A percentile compares a stretch with the other conserved stretches of the same genome.
Evolutionary conservation across 139 green algal species (phyloP).

Genomic region (Chlorella ohadii): DNA sequence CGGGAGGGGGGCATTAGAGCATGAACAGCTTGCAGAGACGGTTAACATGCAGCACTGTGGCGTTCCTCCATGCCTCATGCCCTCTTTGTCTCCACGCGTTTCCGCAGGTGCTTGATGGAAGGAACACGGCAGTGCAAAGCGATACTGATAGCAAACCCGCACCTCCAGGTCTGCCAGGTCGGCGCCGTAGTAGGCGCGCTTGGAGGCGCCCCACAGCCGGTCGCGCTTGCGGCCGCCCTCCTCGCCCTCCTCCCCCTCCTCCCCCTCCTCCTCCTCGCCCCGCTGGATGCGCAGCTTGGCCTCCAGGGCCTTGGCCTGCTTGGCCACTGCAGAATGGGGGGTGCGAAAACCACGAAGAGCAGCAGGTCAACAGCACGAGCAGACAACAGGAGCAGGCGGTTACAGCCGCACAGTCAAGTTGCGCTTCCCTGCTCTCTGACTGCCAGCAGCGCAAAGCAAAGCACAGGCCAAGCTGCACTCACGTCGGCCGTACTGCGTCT

Average conservation of each 20-base stretch:
- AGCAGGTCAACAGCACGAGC: too few relatives aligned
- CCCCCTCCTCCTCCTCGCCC: constrained; percentile 59
- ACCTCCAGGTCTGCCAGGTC: constrained; percentile 55
- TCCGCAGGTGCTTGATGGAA: too few relatives aligned
- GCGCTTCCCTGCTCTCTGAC: too few relatives aligned
- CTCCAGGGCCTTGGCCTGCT: constrained; percentile 69
- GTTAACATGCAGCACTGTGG: too few relatives aligned
- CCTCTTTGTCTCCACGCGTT: too few relatives aligned
- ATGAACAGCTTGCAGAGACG: too few relatives aligned
- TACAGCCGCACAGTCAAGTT: too few relatives aligned
- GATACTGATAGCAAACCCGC: not conserved
- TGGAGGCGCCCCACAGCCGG: constrained; percentile 71
- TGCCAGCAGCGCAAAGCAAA: too few relatives aligned
- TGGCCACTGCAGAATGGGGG: constrained; percentile 60
- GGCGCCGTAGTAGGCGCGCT: constrained; percentile 81
- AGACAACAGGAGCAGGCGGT: too few relatives aligned
- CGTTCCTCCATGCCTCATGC: too few relatives aligned
- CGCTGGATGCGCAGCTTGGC: constrained; percentile 69
- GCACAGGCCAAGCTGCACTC: too few relatives aligned
- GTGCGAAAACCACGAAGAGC: too few relatives aligned
- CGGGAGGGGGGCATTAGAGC: not conserved
- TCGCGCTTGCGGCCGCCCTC: constrained; percentile 24
- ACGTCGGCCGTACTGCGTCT: constrained; percentile 26
- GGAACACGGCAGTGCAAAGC: not conserved
- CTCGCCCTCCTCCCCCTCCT: constrained; percentile 60